Percentiles rank a stretch among this genome's conserved stretches.
These are phyloP conservation scores for Amanita subjunquillea DNA, from an alignment of 768 basidiomycete species.

Conservation along the genomic window DNA sequence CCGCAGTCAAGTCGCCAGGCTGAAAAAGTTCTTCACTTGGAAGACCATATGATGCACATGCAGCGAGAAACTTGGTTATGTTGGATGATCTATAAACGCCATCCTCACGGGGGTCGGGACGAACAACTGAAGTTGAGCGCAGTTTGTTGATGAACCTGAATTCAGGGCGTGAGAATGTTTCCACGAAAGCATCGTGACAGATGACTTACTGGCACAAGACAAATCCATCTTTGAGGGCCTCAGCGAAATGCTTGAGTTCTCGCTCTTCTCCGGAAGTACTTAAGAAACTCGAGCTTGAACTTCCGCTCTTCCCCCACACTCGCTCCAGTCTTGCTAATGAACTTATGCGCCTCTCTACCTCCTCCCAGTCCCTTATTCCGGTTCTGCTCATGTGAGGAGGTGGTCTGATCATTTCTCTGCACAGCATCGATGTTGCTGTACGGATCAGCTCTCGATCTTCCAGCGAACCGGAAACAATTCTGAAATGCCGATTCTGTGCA, in stretches of 20 bases:
- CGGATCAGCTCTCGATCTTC: conserved; percentile 64
- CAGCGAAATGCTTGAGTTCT: conserved; percentile 62
- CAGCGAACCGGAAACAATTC: conserved; percentile 50
- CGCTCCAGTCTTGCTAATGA: conserved; percentile 59
- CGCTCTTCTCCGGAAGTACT: conserved; percentile 52
- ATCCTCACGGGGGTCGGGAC: conserved; percentile 58
- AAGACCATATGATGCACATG: conserved; percentile 60
- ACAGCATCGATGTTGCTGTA: conserved; percentile 49
- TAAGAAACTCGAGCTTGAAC: conserved; percentile 23
- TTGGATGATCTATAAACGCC: conserved; percentile 60
- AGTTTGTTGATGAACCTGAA: conserved; percentile 73
- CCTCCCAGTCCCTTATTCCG: conserved; percentile 55
- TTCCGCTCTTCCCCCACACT: conserved; percentile 62
- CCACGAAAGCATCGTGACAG: conserved; percentile 11
- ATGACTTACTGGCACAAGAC: conserved; percentile 80
- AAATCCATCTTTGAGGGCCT: conserved; percentile 75
- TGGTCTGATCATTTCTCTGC: conserved; percentile 55
- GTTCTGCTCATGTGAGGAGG: conserved; percentile 44
- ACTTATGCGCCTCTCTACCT: conserved; percentile 59
- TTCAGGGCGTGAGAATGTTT: conserved; percentile 1
- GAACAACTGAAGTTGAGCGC: conserved; percentile 45
- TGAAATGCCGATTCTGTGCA: conserved; percentile 45
- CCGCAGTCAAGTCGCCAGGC: conserved; percentile 57
- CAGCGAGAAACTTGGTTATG: conserved; percentile 68
- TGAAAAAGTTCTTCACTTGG: conserved; percentile 54